Percentiles rank a stretch among this genome's conserved stretches.
These are phyloP conservation scores for Rosellinia necatrix DNA, from an alignment of 2,329 filamentous ascomycete genomes.

Conservation along the genomic window DNA sequence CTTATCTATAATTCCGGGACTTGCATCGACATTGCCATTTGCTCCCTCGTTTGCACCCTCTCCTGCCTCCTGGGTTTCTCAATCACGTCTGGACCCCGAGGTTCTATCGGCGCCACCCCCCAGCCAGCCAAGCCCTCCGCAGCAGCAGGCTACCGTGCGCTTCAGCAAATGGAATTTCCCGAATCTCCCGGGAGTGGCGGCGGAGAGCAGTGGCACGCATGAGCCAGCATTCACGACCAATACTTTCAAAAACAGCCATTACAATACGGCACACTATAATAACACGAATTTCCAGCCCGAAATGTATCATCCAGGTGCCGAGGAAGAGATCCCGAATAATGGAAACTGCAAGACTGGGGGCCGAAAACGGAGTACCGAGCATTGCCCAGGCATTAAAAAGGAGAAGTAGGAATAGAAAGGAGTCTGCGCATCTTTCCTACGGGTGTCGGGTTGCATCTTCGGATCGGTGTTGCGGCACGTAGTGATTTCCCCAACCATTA, in stretches of 20 bases:
- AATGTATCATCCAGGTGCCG: constrained; percentile 50
- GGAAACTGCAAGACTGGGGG: constrained; percentile 31
- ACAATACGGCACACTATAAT: constrained; percentile 69
- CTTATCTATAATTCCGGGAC: constrained; percentile 54
- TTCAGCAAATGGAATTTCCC: constrained; percentile 62
- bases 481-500: constrained; percentile 11
- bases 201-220: constrained; percentile 44
- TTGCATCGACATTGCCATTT: constrained; percentile 39
- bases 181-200: constrained; percentile 39
- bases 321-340: constrained; percentile 40
- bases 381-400: constrained; percentile 39
- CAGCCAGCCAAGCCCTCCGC: constrained; percentile 41
- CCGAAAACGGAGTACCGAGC: constrained; percentile 41
- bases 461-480: constrained; percentile 25
- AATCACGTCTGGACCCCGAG: constrained; percentile 41
- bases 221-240: constrained; percentile 59
- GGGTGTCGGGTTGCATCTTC: constrained; percentile 31
- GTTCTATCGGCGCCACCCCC: constrained; percentile 33
- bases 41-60: constrained; percentile 43
- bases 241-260: constrained; percentile 69
- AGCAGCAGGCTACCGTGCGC: constrained; percentile 41
- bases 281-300: constrained; percentile 66
- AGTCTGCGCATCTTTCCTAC: constrained; percentile 27
- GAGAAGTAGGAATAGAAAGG: constrained; percentile 40
- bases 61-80: constrained; percentile 46